Base-by-base conservation (phyloP, 768 basidiomycete genomes). In the Psilocybe sp. region DNA sequence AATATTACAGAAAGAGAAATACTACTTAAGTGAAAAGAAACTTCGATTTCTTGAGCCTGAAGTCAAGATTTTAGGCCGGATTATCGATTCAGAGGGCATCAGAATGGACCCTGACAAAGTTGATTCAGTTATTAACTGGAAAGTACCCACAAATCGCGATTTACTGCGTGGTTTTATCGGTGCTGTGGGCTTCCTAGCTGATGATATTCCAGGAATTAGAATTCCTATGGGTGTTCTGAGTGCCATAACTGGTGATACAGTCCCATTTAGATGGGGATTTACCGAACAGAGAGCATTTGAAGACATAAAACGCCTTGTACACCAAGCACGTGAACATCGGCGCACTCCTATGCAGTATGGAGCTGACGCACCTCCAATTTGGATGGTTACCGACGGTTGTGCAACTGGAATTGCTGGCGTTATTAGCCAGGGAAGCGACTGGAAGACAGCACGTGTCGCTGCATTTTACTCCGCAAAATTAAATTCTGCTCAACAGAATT, bases 41-140 rank as follows among this genome's bases (percentile, higher is more conserved):
- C 57, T 73, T 0, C 41, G 63, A 0, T 67, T 74, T 34, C 54
- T 76, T 0, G 59, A 51, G 0, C 3, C 46, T 0, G 54, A 65
- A 40, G 13, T 73, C 31, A 65, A 69, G 18, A 48, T 73, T 3
- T 44, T 61, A 0, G 57, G 57, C 5, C 45, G 46, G 4, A 36
- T 60, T 13, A 50, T 77, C 1, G 65, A 71, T 20, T 59, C 67
- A 6, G 4, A 64, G 0, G 71, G 74, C 0, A 74, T 77, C 8
- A 36, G 33, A 0, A 75, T 76, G 71, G 71, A 76, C 28, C 70
- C 69, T 0, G 46, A 67, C 15, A 77, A 77, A 39, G 72, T 78
- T 0, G 69, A 76, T 35, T 40, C 51, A 0, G 61, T 75, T 0
- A 1, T 57, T 1, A 67, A 67, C 10, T 69, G 65, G 68, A 67